These are phyloP conservation scores for Erythrophleum fordii DNA, from an alignment of 306 rosid species.

Conservation along the genomic window DNA sequence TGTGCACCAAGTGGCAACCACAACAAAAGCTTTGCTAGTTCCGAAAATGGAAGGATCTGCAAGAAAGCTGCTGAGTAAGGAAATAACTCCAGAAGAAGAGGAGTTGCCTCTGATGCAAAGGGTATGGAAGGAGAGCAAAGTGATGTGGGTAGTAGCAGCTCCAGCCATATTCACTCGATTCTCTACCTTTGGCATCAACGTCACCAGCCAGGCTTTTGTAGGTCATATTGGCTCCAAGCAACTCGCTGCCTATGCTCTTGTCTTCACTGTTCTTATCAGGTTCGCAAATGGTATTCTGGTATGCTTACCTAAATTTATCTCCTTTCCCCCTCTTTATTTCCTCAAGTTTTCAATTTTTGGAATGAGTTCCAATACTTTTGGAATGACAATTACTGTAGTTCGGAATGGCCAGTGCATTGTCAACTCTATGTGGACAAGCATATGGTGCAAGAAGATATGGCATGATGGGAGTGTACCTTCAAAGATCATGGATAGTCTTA, in stretches of 20 bases:
- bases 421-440: slow-evolving; percentile 37
- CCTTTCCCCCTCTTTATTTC: not conserved
- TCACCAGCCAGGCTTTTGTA: slow-evolving; percentile 56
- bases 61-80: not conserved
- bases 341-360: too few relatives aligned
- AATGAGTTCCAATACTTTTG: too few relatives aligned
- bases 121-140: slow-evolving; percentile 52
- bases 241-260: slow-evolving; percentile 63
- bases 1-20: not conserved
- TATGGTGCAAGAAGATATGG: slow-evolving; percentile 55
- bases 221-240: slow-evolving; percentile 56
- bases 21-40: not conserved
- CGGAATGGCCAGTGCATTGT: slow-evolving; percentile 63
- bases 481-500: slow-evolving; percentile 60
- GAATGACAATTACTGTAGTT: not conserved
- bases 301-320: not conserved
- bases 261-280: slow-evolving; percentile 49
- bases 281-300: slow-evolving; percentile 63
- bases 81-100: slow-evolving; percentile 10
- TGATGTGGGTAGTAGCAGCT: slow-evolving; percentile 61
- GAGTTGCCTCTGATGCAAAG: slow-evolving; percentile 23
- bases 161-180: slow-evolving; percentile 57
- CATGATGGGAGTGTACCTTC: slow-evolving; percentile 67
- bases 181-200: slow-evolving; percentile 51
- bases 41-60: slow-evolving; percentile 27